phyloP scores from a whole-genome alignment of 169 alveolate genomes.

The Plasmodium knowlesi region DNA sequence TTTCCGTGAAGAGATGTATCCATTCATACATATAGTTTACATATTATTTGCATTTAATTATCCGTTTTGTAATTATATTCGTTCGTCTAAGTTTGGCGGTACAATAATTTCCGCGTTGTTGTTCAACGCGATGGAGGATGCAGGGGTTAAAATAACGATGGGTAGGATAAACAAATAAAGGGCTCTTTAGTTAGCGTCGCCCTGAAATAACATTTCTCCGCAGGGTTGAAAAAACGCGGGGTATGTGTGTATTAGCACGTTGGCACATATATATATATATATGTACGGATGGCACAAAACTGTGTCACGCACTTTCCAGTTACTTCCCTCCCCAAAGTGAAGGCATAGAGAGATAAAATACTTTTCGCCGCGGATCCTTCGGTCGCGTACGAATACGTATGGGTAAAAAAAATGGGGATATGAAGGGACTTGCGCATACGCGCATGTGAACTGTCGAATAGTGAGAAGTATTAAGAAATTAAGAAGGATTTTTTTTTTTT shows the following conservation, averaged over 20 bases:
- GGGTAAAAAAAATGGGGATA: neutral
- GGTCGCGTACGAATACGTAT: neutral
- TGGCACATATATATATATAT: neutral
- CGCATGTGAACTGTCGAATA: neutral
- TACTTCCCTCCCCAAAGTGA: neutral
- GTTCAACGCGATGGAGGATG: neutral
- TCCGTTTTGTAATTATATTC: neutral
- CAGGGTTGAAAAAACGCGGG: neutral
- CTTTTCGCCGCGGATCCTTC: neutral
- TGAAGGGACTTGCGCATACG: neutral
- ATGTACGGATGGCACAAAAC: neutral
- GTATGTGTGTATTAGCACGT: neutral
- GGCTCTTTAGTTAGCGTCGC: neutral
- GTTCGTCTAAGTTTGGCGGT: neutral
- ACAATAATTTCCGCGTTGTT: neutral
- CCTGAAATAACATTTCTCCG: neutral
- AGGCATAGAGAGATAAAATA: neutral
- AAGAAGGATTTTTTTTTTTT: too few relatives aligned
- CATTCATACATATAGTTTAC: neutral
- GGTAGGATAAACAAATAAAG: neutral
- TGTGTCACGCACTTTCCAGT: neutral
- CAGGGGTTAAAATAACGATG: neutral
- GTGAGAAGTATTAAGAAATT: neutral
- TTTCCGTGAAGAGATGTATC: neutral
- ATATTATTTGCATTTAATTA: too few relatives aligned